phyloP scores from a whole-genome alignment of 2,329 filamentous ascomycete genomes.

The Alternaria conjuncta region DNA sequence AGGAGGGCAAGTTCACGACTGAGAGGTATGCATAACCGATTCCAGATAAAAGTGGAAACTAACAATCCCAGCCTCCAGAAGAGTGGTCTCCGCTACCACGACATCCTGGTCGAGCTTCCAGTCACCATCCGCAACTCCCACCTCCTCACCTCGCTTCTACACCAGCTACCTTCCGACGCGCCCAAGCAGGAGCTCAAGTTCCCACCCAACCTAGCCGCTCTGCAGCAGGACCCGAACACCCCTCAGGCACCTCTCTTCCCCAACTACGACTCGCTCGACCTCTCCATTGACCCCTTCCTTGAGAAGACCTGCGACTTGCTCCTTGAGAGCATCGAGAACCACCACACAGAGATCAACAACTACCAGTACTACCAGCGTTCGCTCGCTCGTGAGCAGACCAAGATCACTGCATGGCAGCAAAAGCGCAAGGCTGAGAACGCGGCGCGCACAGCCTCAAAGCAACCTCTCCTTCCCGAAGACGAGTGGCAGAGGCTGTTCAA shows the following conservation, averaged over 20 bases:
- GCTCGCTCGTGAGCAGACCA: constrained; percentile 89
- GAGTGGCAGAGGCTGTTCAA: constrained; percentile 99
- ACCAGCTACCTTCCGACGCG: constrained; percentile 79
- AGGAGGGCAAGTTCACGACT: constrained; percentile 97
- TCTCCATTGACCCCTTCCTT: constrained; percentile 95
- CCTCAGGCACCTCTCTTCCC: constrained; percentile 75
- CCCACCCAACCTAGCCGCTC: constrained; percentile 78
- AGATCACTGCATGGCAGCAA: constrained; percentile 94
- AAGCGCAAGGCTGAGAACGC: constrained; percentile 98
- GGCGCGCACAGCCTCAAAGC: constrained; percentile 82
- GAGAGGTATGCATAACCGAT: constrained; percentile 74
- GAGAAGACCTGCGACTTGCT: constrained; percentile 98
- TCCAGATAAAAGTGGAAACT: constrained; percentile 1
- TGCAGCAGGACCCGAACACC: constrained; percentile 68
- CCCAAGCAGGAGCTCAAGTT: constrained; percentile 72
- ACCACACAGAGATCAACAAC: constrained; percentile 99
- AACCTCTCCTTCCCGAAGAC: constrained; percentile 87
- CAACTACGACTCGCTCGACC: constrained; percentile 86
- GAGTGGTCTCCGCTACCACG: constrained; percentile 89
- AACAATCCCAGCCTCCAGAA: constrained; percentile 77
- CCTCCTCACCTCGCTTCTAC: constrained; percentile 91
- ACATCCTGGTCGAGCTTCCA: constrained; percentile 90
- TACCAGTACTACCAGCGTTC: constrained; percentile 97
- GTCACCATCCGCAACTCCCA: constrained; percentile 95
- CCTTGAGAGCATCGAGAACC: constrained; percentile 94